These are phyloP conservation scores for Pascua guehoae DNA, from an alignment of 1,284 basidiomycete genomes.

Conservation along the genomic window DNA sequence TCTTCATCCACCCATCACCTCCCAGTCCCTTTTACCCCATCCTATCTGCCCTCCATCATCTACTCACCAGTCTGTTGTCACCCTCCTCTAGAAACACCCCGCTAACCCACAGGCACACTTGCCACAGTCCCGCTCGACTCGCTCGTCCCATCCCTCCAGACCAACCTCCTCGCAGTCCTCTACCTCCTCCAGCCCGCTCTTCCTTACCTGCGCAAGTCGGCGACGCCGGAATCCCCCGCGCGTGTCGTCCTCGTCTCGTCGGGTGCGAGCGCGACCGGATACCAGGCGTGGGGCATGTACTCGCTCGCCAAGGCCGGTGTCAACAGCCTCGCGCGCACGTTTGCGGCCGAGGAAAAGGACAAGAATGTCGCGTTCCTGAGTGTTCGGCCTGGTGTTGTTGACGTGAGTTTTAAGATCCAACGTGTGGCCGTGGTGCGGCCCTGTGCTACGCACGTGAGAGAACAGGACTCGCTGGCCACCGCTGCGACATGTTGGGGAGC, in stretches of 20 bases:
- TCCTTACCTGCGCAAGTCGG: constrained; percentile 48
- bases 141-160: constrained; percentile 40
- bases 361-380: constrained; percentile 48
- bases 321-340: constrained; percentile 53
- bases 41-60: no score
- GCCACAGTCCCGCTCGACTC: constrained; percentile 24
- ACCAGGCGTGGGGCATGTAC: constrained; percentile 54
- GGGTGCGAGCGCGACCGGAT: constrained; percentile 52
- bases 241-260: constrained; percentile 54
- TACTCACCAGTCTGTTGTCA: no score
- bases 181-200: constrained; percentile 52
- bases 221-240: constrained; percentile 24
- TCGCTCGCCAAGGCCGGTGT: constrained; percentile 52
- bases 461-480: no score
- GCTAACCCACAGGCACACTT: constrained; percentile 27
- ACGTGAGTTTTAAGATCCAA: constrained; percentile 35
- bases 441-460: background rate
- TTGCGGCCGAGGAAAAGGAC: constrained; percentile 53
- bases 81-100: no score
- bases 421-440: background rate
- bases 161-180: constrained; percentile 55
- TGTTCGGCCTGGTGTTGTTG: constrained; percentile 55
- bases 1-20: no score
- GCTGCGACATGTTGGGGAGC: background rate
- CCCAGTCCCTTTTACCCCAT: no score